Evolutionary conservation across 495 filamentous ascomycete species (phyloP), one percentile per base, ranked within the genome.

Genomic region (Aspergillus nanangensis): DNA sequence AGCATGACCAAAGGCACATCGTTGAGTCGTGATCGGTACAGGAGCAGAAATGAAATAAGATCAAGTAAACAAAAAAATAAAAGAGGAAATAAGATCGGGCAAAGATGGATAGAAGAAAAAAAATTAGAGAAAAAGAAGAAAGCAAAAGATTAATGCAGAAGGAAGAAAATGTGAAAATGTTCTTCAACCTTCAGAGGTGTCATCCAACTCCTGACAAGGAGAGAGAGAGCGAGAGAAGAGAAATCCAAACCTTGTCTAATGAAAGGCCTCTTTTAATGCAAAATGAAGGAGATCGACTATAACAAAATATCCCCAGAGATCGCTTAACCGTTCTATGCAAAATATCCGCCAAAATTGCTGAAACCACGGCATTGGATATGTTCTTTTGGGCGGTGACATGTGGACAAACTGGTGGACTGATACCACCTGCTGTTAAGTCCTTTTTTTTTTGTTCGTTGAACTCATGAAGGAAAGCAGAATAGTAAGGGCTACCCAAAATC

Each of bases 261-360:
- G 15, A 21, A 50, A 22, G 11, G 25, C 25, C 11, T 18, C 22
- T 21, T n/a, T 23, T 45, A 43, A 53, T 53, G 55, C 47, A 49
- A 51, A n/a, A n/a, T n/a, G n/a, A n/a, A n/a, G 39, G 14, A 24
- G 37, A 42, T 29, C 11, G 25, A 11, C 7, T 5, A 44, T 10
- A 46, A 24, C 13, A 36, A n/a, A 27, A 29, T 21, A 44, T 42
- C 46, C 38, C 48, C 31, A 37, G 48, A 52, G 27, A 42, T 52
- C 45, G 48, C 41, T 48, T 40, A 50, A 54, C 45, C 48, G 42
- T 46, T 61, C 53, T 55, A 61, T 61, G 57, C 53, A 53, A 61
- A 51, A 51, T 42, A 10, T 37, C 47, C 36, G 34, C 35, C 43
- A 44, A 46, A 22, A 24, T 33, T 18, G 36, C 22, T 34, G 17